Percentiles rank a stretch among this genome's conserved stretches.
Evolutionary conservation across 2,329 filamentous ascomycete genomes (phyloP).

Genomic region (Exophiala mesophila): DNA sequence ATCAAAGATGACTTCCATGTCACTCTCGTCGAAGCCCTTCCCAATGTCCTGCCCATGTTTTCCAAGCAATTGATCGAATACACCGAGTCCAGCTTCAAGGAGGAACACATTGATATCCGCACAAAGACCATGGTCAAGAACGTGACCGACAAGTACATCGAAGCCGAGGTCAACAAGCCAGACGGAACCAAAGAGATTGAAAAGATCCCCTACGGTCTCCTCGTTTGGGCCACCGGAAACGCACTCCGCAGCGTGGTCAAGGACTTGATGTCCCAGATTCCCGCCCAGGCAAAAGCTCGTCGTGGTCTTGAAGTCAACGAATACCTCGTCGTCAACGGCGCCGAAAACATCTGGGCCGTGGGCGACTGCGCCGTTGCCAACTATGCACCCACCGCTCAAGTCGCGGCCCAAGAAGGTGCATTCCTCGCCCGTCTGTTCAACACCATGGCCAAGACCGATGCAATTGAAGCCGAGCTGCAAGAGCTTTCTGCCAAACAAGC

Average conservation of each 20-base stretch:
- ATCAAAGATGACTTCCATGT: conserved; percentile 95
- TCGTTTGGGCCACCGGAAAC: conserved; percentile 98
- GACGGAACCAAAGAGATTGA: conserved; percentile 80
- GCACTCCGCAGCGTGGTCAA: conserved; percentile 82
- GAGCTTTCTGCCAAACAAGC: conserved; percentile 62
- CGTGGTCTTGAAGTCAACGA: conserved; percentile 96
- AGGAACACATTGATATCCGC: conserved; percentile 95
- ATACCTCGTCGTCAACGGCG: conserved; percentile 95
- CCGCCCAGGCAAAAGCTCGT: conserved; percentile 89
- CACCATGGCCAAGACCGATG: conserved; percentile 93
- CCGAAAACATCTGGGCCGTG: conserved; percentile 95
- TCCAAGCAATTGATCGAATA: conserved; percentile 99
- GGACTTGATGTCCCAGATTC: conserved; percentile 87
- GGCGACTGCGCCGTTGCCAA: conserved; percentile 97
- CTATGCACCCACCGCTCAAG: conserved; percentile 95
- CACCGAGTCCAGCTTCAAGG: conserved; percentile 97
- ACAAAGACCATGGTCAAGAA: conserved; percentile 99
- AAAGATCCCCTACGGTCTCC: conserved; percentile 84
- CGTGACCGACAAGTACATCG: conserved; percentile 86
- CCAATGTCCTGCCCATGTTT: conserved; percentile 95
- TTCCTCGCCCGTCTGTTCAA: conserved; percentile 97
- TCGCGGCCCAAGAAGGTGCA: conserved; percentile 88
- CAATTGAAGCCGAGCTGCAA: conserved; percentile 70
- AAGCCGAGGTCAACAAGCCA: conserved; percentile 76
- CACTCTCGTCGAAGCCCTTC: conserved; percentile 92